Conservation (phyloP, 352 stramenopile species). For the Albugo laibachii region DNA sequence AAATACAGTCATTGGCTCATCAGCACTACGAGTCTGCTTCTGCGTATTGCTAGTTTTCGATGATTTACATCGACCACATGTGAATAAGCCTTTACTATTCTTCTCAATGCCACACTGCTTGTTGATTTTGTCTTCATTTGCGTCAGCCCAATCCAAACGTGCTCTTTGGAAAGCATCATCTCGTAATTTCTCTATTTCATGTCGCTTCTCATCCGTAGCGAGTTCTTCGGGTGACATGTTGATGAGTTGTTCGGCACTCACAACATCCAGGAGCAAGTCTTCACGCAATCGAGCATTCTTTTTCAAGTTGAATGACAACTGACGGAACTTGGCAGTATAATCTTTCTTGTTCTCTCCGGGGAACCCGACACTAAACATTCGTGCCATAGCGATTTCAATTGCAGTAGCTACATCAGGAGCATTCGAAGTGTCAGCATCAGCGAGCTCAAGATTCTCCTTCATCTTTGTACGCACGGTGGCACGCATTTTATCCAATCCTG, state of each 20-base stretch:
- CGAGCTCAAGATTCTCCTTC: conserved; percentile 35
- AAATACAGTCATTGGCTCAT: conserved; percentile 97
- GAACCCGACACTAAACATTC: conserved; percentile 40
- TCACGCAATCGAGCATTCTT: conserved; percentile 71
- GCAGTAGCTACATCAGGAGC: conserved; percentile 26
- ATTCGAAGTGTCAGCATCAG: conserved; percentile 16
- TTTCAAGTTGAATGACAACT: conserved; percentile 83
- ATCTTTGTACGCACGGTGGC: conserved; percentile 62
- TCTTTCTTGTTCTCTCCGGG: conserved; percentile 71
- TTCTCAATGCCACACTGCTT: conserved; percentile 74
- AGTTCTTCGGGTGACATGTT: conserved; percentile 74
- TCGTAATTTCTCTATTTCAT: conserved; percentile 63
- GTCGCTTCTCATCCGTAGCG: conserved; percentile 68
- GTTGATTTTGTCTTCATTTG: conserved; percentile 84
- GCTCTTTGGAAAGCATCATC: conserved; percentile 72
- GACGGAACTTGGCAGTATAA: conserved; percentile 75
- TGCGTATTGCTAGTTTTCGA: conserved; percentile 93
- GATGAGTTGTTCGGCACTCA: conserved; percentile 55
- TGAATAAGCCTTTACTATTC: conserved; percentile 67
- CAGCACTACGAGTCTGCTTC: conserved; percentile 93
- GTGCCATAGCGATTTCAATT: conserved; percentile 61
- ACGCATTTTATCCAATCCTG: conserved; percentile 48
- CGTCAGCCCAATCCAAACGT: conserved; percentile 76
- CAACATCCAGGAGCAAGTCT: conserved; percentile 42
- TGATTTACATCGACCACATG: conserved; percentile 88